A percentile compares a stretch with the other conserved stretches of the same genome.
phyloP scores from a whole-genome alignment of 371 early-diverging fungal genomes.

The Chytridiales sp. region DNA sequence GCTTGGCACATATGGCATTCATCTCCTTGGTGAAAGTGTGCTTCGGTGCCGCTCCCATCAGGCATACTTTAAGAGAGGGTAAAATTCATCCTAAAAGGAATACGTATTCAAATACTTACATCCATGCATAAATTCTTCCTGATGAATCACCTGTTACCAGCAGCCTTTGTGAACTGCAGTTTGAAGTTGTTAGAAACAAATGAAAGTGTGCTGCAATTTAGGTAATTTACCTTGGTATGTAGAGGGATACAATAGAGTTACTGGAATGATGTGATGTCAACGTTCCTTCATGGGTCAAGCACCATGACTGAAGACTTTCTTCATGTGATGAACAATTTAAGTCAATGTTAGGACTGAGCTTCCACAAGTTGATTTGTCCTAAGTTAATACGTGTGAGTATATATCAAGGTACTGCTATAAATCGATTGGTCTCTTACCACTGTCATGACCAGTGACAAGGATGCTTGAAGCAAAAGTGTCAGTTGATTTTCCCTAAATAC shows the following conservation, averaged over 20 bases:
- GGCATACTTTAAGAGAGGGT: constrained; percentile 43
- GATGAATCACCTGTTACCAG: constrained; percentile 62
- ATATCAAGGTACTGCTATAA: constrained; percentile 41
- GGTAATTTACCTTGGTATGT: constrained; percentile 51
- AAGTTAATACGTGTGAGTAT: constrained; percentile 27
- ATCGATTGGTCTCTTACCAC: constrained; percentile 33
- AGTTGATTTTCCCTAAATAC: constrained; percentile 49
- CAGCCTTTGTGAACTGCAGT: constrained; percentile 47
- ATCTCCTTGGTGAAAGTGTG: constrained; percentile 64
- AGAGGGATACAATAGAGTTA: constrained; percentile 48
- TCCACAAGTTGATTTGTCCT: constrained; percentile 48
- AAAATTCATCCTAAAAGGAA: not conserved
- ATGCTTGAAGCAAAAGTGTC: constrained; percentile 47
- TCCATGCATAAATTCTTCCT: constrained; percentile 64
- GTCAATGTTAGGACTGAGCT: constrained; percentile 23
- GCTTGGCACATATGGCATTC: constrained; percentile 61
- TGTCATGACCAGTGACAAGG: constrained; percentile 62
- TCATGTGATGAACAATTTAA: constrained; percentile 8
- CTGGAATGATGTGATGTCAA: constrained; percentile 17
- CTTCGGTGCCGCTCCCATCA: constrained; percentile 62
- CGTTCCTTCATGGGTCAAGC: constrained; percentile 20
- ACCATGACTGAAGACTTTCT: constrained; percentile 38
- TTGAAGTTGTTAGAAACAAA: not conserved
- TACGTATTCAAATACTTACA: constrained; percentile 24
- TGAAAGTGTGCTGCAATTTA: not conserved